Conservation (phyloP, 305 asterid species). For the Solanum hybrid region DNA sequence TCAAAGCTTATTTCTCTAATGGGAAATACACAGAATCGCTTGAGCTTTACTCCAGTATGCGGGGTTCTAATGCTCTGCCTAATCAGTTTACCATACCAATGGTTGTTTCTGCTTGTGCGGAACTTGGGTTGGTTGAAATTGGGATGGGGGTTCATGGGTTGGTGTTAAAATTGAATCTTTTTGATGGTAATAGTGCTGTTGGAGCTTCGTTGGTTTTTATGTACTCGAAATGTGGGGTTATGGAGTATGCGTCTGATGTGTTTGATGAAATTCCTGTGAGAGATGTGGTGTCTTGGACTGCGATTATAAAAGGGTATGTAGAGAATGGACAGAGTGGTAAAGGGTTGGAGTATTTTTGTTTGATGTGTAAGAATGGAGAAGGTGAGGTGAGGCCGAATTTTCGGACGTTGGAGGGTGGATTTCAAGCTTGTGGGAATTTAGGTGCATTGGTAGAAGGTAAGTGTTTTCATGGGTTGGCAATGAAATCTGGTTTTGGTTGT, state of each 20-base stretch:
- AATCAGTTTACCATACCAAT: slow-evolving; percentile 55
- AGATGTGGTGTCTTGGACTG: slow-evolving; percentile 81
- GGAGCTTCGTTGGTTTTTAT: slow-evolving; percentile 67
- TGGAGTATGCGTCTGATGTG: slow-evolving; percentile 37
- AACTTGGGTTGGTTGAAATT: slow-evolving; percentile 30
- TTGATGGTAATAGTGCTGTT: slow-evolving; percentile 39
- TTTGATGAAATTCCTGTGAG: slow-evolving; percentile 54
- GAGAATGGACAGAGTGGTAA: slow-evolving; percentile 55
- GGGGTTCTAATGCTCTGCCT: slow-evolving; percentile 24
- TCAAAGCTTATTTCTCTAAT: slow-evolving; percentile 62
- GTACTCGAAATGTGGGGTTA: slow-evolving; percentile 55
- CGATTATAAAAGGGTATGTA: slow-evolving; percentile 59
- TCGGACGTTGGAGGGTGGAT: slow-evolving; percentile 68
- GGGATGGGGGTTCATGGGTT: slow-evolving; percentile 50
- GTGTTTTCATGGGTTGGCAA: slow-evolving; percentile 56
- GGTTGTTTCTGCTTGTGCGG: slow-evolving; percentile 68
- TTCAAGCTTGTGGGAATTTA: slow-evolving; percentile 71
- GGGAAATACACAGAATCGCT: slow-evolving; percentile 34
- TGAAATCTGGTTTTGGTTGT: slow-evolving; percentile 41
- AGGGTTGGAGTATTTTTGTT: slow-evolving; percentile 44
- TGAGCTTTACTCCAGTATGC: slow-evolving; percentile 40
- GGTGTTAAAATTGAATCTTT: slow-evolving; percentile 44
- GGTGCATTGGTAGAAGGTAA: slow-evolving; percentile 49
- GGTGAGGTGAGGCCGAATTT: slow-evolving; percentile 44
- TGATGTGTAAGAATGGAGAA: slow-evolving; percentile 50